Evolutionary conservation across 2,329 filamentous ascomycete genomes (phyloP).

Genomic region (Venturia nashicola): DNA sequence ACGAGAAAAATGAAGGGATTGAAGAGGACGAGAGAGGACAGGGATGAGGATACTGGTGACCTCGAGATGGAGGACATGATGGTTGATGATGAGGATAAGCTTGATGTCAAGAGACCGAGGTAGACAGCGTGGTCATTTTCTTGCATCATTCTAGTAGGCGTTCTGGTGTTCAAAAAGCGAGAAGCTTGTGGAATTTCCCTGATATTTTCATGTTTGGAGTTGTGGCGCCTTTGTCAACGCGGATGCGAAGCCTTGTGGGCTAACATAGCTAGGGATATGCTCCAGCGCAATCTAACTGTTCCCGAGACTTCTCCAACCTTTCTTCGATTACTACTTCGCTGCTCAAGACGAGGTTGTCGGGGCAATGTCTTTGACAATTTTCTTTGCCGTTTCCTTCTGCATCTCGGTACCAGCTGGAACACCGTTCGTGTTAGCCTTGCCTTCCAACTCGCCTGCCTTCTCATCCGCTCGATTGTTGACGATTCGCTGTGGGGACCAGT

Average conservation of each 20-base stretch:
- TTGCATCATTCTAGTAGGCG: neutral
- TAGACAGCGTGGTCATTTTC: neutral
- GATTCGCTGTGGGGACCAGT: neutral
- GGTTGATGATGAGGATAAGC: neutral
- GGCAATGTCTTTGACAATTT: neutral
- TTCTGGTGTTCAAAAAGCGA: neutral
- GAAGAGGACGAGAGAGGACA: slow-evolving; percentile 63
- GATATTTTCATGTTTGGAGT: neutral
- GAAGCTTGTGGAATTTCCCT: neutral
- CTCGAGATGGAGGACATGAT: slow-evolving; percentile 4
- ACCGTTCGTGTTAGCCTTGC: neutral
- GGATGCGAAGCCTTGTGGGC: neutral
- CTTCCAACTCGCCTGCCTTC: neutral
- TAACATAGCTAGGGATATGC: neutral
- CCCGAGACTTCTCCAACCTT: neutral
- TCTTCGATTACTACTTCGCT: neutral
- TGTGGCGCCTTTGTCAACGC: neutral
- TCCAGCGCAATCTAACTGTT: neutral
- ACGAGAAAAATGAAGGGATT: slow-evolving; percentile 99
- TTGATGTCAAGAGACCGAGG: neutral
- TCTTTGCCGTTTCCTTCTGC: neutral
- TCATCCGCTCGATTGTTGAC: neutral
- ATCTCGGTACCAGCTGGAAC: neutral
- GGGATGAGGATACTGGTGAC: slow-evolving; percentile 38
- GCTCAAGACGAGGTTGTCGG: neutral